These are phyloP conservation scores for Oryza rufipogon DNA, from an alignment of 176 grass and related monocot genomes.

Conservation along the genomic window DNA sequence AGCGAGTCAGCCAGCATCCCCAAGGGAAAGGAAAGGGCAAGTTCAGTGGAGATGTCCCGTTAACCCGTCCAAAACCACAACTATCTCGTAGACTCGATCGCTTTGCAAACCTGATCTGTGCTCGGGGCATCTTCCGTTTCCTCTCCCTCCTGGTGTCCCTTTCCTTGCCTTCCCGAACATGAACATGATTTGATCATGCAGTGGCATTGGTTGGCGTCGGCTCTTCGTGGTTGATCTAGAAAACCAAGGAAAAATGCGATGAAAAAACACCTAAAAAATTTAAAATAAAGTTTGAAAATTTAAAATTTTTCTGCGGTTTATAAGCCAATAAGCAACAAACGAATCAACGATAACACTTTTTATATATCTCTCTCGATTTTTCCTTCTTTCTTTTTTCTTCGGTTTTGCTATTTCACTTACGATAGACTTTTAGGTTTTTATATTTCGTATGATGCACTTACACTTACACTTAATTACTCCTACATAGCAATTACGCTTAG, in stretches of 20 bases:
- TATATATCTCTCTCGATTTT: neutral
- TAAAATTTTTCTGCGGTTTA: no score
- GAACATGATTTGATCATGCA: neutral
- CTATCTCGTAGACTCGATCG: neutral
- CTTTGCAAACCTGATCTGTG: neutral
- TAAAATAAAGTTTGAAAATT: no score
- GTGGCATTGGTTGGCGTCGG: no score
- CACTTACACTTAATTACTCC: no score
- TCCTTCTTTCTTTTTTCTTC: neutral
- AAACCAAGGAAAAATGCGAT: no score
- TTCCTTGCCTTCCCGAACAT: neutral
- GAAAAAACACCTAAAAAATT: no score
- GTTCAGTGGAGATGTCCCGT: conserved; percentile 38
- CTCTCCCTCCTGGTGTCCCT: neutral
- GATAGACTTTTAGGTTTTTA: no score
- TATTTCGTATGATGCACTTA: no score
- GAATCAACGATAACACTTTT: neutral
- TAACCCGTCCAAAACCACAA: conserved; percentile 22
- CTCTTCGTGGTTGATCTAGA: no score
- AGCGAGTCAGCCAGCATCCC: conserved; percentile 9
- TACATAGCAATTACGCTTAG: no score
- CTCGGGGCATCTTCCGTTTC: neutral
- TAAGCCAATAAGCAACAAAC: no score
- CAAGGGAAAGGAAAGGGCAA: neutral
- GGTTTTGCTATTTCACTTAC: no score